phyloP scores from a whole-genome alignment of 2,329 filamentous ascomycete species.

The Sclerotinia spermophila region DNA sequence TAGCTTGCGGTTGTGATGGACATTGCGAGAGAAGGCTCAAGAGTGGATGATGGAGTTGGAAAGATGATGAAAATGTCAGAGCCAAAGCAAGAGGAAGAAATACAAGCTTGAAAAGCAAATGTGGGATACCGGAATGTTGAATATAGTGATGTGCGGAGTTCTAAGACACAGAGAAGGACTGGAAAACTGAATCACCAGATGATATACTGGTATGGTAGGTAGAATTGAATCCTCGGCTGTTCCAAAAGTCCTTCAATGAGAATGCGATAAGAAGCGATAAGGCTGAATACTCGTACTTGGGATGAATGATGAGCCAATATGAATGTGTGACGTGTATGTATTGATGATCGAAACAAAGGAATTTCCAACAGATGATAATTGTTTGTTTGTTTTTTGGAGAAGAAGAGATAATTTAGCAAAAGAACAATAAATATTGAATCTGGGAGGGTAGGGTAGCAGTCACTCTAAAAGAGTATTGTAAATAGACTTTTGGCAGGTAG shows the following conservation, averaged over 20 bases:
- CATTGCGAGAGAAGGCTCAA: not conserved
- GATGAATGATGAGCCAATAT: not conserved
- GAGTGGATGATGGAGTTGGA: not conserved
- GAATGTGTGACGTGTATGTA: not conserved
- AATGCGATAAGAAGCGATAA: slow-evolving; percentile 8
- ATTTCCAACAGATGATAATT: not conserved
- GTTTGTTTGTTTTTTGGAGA: too few relatives aligned
- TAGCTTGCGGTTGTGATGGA: slow-evolving; percentile 3
- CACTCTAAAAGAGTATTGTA: not conserved
- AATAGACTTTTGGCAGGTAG: slow-evolving; percentile 4
- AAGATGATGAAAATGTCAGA: not conserved
- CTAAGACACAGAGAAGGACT: not conserved
- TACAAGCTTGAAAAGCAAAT: not conserved
- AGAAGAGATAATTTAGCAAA: not conserved
- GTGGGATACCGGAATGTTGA: not conserved
- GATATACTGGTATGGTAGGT: not conserved
- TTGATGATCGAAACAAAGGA: not conserved
- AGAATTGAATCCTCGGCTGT: not conserved
- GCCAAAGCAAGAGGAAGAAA: not conserved
- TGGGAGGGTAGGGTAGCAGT: not conserved
- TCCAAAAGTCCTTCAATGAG: not conserved
- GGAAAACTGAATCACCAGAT: not conserved
- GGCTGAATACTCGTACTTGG: slow-evolving; percentile 5
- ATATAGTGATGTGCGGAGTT: not conserved
- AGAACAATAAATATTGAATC: not conserved